Conservation (phyloP, 2,329 filamentous ascomycete genomes). For the Hypoxylon sp. region DNA sequence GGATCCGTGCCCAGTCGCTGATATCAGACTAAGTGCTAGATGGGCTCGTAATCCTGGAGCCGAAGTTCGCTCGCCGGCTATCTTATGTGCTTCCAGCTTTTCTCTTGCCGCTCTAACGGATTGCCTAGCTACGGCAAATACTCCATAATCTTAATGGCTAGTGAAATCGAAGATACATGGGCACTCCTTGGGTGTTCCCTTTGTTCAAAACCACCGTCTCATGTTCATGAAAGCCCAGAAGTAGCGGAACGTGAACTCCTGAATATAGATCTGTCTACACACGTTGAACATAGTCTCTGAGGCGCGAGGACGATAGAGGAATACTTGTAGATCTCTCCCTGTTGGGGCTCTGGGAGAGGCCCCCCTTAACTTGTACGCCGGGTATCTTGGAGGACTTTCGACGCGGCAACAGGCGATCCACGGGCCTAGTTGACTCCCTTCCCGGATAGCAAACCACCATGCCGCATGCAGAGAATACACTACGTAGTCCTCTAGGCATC, state of each 20-base stretch:
- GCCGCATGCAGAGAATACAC: background rate
- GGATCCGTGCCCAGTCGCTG: background rate
- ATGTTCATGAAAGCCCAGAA: background rate
- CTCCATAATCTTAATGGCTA: background rate
- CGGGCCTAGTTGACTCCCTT: background rate
- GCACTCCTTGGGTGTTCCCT: background rate
- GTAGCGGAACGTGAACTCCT: background rate
- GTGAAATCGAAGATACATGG: background rate
- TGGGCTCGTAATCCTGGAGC: background rate
- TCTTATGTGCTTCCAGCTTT: background rate
- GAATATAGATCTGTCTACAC: background rate
- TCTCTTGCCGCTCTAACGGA: background rate
- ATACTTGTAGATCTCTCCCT: background rate
- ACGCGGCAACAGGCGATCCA: background rate
- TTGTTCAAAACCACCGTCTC: background rate
- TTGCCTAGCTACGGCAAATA: background rate
- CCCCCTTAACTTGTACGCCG: background rate
- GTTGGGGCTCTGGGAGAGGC: background rate
- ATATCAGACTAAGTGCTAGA: background rate
- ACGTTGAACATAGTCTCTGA: background rate
- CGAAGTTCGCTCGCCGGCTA: background rate
- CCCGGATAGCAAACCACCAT: background rate
- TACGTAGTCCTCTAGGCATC: background rate
- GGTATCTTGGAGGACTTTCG: background rate
- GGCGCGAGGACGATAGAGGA: background rate